Conservation (phyloP, 176 grass and related monocot species). For the Melocanna baccifera region DNA sequence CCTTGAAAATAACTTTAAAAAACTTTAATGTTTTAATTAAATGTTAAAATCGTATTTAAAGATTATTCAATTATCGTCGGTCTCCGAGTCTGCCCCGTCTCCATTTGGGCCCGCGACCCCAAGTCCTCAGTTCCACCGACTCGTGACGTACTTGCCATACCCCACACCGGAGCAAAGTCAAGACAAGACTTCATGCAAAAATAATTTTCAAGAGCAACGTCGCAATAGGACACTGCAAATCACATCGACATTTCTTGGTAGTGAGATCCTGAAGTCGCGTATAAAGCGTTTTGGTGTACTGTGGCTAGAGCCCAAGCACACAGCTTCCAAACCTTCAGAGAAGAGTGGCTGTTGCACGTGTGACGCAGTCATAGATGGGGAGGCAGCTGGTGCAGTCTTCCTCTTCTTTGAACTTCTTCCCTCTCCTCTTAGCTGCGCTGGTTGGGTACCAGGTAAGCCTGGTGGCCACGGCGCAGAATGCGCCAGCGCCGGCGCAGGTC, state of each 20-base stretch:
- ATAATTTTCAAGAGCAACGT: background rate
- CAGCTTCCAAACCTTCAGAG: background rate
- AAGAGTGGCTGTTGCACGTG: background rate
- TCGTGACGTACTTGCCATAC: background rate
- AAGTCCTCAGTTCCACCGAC: background rate
- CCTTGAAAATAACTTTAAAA: no score
- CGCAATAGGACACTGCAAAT: background rate
- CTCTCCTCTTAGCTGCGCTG: background rate
- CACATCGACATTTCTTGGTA: background rate
- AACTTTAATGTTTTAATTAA: no score
- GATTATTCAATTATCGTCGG: no score
- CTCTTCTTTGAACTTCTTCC: background rate
- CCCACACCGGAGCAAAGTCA: background rate
- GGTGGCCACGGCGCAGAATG: slow-evolving; percentile 28
- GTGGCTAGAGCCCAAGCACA: background rate
- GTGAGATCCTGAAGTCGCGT: background rate
- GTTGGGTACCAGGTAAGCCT: background rate
- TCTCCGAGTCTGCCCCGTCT: background rate
- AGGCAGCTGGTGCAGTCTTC: background rate
- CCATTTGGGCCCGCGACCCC: background rate
- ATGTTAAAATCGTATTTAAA: no score
- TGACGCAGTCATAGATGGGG: background rate
- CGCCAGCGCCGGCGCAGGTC: background rate
- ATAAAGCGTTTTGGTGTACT: slow-evolving; percentile 1
- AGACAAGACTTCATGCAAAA: background rate